Percentiles rank a stretch among this genome's conserved stretches.
These are phyloP conservation scores for Candida gorgasii DNA, from an alignment of 805 yeast species.

Conservation along the genomic window DNA sequence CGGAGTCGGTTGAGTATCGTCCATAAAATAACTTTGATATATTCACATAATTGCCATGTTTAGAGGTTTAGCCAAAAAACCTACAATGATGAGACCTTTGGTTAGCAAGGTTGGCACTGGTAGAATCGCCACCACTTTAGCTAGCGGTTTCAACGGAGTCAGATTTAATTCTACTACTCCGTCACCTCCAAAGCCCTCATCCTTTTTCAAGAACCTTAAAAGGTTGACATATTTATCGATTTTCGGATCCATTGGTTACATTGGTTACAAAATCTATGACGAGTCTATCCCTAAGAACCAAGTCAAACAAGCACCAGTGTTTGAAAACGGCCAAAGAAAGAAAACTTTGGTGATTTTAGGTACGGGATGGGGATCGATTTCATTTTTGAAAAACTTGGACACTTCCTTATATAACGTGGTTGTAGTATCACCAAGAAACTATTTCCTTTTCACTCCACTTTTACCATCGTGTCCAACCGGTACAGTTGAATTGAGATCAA, in stretches of 20 bases:
- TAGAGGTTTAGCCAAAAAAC: background rate
- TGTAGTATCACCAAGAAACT: conserved; percentile 91
- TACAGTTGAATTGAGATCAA: conserved; percentile 84
- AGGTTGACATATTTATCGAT: conserved; percentile 51
- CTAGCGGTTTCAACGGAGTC: background rate
- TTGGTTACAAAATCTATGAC: conserved; percentile 56
- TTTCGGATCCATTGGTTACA: conserved; percentile 53
- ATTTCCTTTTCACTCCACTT: conserved; percentile 93
- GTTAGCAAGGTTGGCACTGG: background rate
- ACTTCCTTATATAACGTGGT: conserved; percentile 86
- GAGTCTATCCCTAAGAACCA: conserved; percentile 66
- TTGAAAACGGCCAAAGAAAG: conserved; percentile 59
- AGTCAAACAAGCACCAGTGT: conserved; percentile 56
- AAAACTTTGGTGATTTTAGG: conserved; percentile 80
- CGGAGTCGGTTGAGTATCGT: conserved; percentile 8
- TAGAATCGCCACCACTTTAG: too few species aligned
- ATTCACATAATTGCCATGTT: background rate
- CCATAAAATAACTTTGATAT: conserved; percentile 9
- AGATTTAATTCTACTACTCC: conserved; percentile 16
- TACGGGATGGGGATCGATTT: conserved; percentile 94
- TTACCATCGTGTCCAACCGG: conserved; percentile 95
- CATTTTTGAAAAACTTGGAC: conserved; percentile 80
- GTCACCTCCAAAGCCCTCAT: conserved; percentile 10
- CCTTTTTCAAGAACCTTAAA: conserved; percentile 43
- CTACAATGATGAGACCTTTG: background rate